Base-by-base conservation (phyloP, 331 rosid genomes). In the Malus hybrid region DNA sequence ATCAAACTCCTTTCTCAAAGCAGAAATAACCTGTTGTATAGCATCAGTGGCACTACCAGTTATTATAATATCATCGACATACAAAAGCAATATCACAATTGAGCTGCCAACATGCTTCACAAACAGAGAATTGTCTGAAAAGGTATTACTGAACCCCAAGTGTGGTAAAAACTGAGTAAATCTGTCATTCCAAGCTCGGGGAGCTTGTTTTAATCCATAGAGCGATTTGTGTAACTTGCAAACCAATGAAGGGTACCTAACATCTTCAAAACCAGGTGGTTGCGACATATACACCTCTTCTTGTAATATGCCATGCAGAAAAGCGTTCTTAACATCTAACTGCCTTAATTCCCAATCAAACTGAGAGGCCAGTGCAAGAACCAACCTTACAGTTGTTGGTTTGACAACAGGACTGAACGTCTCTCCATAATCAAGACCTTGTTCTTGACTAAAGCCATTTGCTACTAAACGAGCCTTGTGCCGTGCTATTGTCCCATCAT, bases 201-300 rank as follows among this genome's bases (percentile, higher is more conserved):
- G 29, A 28, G 29, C 34, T 33, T 33, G 34, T 33, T 33, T 33
- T 33, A 18, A 7, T 8, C 70, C 50, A 16, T 65, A 65, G 0
- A 65, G 6, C 0, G 70, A 18, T 28, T 7, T 33, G 1, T 9
- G 5, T 0, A 65, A 6, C 19, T 65, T 65, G 10, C 70, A 66
- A 0, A 66, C 70, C 0, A 4, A 18, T 0, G 3, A 1, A 3
- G 29, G 28, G 1, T 2, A 50, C 5, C 1, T 19, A 2, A 15
- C 14, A 15, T 66, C 46, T 6, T 8, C 28, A 30, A 66, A 66
- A 5, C 70, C 29, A 2, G 13, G 15, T 33, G 29, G 46, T 66
- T 66, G 29, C 0, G 18, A 18, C 52, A 66, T 66, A 24, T 33
- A 66, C 0, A 66, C 70, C 15, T 66, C 52, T 0, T 66, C 16